Evolutionary conservation across 345 rosid species (phyloP).

Genomic region (Punica granatum): DNA sequence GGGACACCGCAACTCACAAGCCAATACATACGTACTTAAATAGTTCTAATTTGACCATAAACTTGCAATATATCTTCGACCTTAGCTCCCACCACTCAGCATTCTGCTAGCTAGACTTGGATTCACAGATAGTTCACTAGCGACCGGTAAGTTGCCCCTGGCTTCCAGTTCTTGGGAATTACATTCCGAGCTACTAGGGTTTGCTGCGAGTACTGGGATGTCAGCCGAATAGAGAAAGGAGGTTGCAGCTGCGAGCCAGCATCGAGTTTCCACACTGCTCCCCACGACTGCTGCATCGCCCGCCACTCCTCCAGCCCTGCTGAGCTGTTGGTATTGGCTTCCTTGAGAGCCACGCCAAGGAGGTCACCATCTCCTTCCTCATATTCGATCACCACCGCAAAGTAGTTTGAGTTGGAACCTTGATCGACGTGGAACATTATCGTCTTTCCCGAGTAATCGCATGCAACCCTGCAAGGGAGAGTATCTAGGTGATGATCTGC

Average conservation of each 20-base stretch:
- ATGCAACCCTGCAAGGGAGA: conserved; percentile 28
- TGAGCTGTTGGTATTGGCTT: background rate
- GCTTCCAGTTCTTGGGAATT: conserved; percentile 47
- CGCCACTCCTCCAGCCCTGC: conserved; percentile 22
- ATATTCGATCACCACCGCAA: conserved; percentile 34
- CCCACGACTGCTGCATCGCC: conserved; percentile 48
- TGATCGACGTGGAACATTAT: conserved; percentile 33
- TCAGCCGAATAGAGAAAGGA: conserved; percentile 34
- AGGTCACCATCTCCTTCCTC: conserved; percentile 51
- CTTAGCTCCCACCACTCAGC: background rate
- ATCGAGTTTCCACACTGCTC: conserved; percentile 51
- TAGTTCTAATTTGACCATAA: too few relatives aligned
- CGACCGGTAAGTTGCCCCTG: conserved; percentile 37
- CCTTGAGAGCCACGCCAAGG: conserved; percentile 19
- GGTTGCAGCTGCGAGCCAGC: conserved; percentile 25
- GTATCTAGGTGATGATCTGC: too few relatives aligned
- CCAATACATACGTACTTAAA: background rate
- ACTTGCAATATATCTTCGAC: too few relatives aligned
- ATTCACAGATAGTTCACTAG: conserved; percentile 22
- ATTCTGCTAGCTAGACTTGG: background rate
- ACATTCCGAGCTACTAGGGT: conserved; percentile 32
- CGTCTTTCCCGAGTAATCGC: conserved; percentile 28
- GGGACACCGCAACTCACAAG: background rate
- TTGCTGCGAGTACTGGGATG: conserved; percentile 28
- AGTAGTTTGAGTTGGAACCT: conserved; percentile 35